Base-by-base conservation (phyloP, 495 filamentous ascomycete genomes). In the Lasiosphaeriaceae sp. region DNA sequence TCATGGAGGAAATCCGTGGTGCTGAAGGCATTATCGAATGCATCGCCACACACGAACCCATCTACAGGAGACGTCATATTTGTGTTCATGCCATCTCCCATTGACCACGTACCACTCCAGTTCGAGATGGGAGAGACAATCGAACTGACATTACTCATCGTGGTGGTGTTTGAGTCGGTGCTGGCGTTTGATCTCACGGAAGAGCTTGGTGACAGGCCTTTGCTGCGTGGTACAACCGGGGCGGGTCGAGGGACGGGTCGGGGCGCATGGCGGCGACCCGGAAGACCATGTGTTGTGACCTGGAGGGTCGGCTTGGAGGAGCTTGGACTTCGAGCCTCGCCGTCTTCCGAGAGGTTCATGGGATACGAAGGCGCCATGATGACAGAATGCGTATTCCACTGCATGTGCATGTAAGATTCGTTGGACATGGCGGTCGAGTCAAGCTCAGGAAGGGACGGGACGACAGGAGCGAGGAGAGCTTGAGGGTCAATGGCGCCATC, bases 111-210 rank as follows among this genome's bases (percentile, higher is more conserved):
- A 1, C 60, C 66, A 53, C 70, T 73, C 62, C 67, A 74, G 44
- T 67, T 65, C 0, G 71, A 73, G 9, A 61, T 24, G 2, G 70
- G 70, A 14, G 71, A 74, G 31, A 74, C 58, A 55, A 68, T n/a
- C 1, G 66, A 70, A 55, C 69, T 74, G 49, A 54, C 63, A n/a
- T 65, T 69, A 66, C 69, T 72, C 35, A 41, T 56, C 1, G 62
- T 58, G 37, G 21, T 54, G 57, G 34, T 39, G 24, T 45, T 34
- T 35, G 60, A 68, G 29, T 71, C 66, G 19, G 70, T 71, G 57
- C 69, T 72, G 20, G 66, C 63, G 21, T 59, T 74, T 5, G 71
- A 74, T 50, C 71, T 57, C 11, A 74, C 71, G 20, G 71, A 74
- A 2, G 71, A 74, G 60, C 71, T 72, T 11, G 71, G 71, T 9